Conservation (phyloP, 2,329 filamentous ascomycete species). For the Aureobasidium sp. region DNA sequence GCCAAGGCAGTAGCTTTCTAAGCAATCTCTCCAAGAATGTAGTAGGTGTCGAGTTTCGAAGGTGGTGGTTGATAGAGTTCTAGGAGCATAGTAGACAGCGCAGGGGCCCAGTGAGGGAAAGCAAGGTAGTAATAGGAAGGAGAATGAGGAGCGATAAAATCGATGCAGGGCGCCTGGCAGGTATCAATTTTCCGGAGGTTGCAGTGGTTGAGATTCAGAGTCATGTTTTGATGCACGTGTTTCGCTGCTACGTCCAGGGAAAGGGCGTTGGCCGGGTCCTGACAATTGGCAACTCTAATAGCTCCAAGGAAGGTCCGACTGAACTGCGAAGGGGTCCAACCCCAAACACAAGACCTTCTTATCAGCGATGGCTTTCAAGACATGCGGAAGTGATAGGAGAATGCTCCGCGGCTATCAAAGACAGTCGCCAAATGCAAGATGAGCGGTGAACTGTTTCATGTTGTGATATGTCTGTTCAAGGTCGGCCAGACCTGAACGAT, state of each 20-base stretch:
- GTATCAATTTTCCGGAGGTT: neutral
- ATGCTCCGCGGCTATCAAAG: neutral
- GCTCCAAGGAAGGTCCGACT: neutral
- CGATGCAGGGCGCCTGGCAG: neutral
- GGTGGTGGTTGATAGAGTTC: slow-evolving; percentile 13
- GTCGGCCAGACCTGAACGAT: neutral
- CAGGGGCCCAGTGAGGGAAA: neutral
- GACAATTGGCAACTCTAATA: neutral
- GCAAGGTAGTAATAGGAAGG: neutral
- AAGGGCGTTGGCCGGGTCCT: neutral
- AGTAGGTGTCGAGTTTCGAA: slow-evolving; percentile 11
- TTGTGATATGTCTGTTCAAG: neutral
- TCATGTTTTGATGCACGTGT: neutral
- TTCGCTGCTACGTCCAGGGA: neutral
- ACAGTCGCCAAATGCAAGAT: neutral
- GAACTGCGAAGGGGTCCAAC: neutral
- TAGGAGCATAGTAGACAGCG: neutral
- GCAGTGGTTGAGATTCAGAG: neutral
- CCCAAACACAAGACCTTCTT: neutral
- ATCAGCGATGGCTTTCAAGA: no score
- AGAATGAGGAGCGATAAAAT: neutral
- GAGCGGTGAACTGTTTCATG: neutral
- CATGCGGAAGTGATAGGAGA: neutral
- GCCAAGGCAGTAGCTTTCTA: slow-evolving; percentile 2
- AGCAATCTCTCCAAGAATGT: slow-evolving; percentile 14